These are phyloP conservation scores for Chlamydomonas schloesseri DNA, from an alignment of 139 green algal genomes.

Conservation along the genomic window DNA sequence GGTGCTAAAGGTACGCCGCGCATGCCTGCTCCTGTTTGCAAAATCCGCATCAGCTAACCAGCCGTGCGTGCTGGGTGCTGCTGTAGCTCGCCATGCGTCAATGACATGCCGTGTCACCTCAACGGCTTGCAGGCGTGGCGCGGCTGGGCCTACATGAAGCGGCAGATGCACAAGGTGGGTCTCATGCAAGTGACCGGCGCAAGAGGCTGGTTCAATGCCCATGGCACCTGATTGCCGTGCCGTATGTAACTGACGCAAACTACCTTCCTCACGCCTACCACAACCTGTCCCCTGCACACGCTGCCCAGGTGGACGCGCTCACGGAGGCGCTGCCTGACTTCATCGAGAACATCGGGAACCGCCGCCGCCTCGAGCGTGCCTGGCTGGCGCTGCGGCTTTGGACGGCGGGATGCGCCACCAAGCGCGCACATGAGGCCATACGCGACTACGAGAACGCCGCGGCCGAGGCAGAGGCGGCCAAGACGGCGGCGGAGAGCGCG, in stretches of 20 bases:
- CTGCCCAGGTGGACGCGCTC: slow-evolving; percentile 30
- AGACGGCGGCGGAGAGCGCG: slow-evolving; percentile 15
- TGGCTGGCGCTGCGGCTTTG: slow-evolving; percentile 53
- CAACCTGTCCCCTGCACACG: too few species aligned
- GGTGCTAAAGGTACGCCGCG: slow-evolving; percentile 21
- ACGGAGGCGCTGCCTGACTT: slow-evolving; percentile 36
- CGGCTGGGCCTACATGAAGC: slow-evolving; percentile 39
- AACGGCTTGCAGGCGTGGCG: slow-evolving; percentile 26
- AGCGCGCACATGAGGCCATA: slow-evolving; percentile 32
- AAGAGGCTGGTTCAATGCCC: too few species aligned
- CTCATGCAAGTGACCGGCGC: too few species aligned
- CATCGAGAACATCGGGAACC: slow-evolving; percentile 44
- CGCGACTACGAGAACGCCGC: slow-evolving; percentile 30
- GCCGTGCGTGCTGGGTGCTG: too few species aligned
- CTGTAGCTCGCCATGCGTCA: too few species aligned
- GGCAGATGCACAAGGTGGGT: slow-evolving; percentile 27
- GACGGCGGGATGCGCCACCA: slow-evolving; percentile 10
- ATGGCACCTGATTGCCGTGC: too few species aligned
- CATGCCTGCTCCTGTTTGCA: too few species aligned
- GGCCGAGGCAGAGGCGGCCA: not conserved
- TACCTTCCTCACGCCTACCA: too few species aligned
- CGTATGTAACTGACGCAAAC: too few species aligned
- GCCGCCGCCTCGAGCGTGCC: slow-evolving; percentile 51
- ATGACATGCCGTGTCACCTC: too few species aligned
- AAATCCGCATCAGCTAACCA: too few species aligned